Conservation (phyloP, 2,329 filamentous ascomycete genomes). For the Pseudopithomyces maydicus region DNA sequence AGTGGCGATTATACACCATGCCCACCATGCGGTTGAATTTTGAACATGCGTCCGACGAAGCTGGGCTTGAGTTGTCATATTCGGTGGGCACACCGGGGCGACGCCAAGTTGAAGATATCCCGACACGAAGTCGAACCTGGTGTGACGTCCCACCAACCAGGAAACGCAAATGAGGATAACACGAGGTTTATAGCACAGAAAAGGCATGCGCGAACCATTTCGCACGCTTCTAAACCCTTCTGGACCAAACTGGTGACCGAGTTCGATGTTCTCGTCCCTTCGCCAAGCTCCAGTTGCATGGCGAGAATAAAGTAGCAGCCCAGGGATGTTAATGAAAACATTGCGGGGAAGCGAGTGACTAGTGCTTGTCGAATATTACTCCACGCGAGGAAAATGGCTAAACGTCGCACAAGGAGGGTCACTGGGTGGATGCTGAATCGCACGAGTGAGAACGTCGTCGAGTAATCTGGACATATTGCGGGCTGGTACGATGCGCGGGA, state of each 20-base stretch:
- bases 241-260: not conserved
- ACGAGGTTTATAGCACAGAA: not conserved
- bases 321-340: not conserved
- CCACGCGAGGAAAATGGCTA: not conserved
- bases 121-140: slow-evolving; percentile 14
- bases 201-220: not conserved
- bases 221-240: not conserved
- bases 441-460: slow-evolving; percentile 1
- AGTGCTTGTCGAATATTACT: not conserved
- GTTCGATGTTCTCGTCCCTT: not conserved
- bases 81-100: slow-evolving; percentile 2
- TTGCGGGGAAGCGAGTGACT: slow-evolving; percentile 4
- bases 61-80: slow-evolving; percentile 11
- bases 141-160: slow-evolving; percentile 4
- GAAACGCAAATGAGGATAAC: not conserved
- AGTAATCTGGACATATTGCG: not conserved
- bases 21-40: slow-evolving; percentile 12
- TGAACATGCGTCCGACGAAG: slow-evolving; percentile 5
- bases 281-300: not conserved
- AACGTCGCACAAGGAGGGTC: not conserved
- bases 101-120: slow-evolving; percentile 26
- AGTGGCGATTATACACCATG: slow-evolving; percentile 10
- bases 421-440: not conserved
- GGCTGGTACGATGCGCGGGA: not conserved
- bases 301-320: not conserved